These are phyloP conservation scores for Penstemon barbatus DNA, from an alignment of 257 asterid genomes.

Conservation along the genomic window DNA sequence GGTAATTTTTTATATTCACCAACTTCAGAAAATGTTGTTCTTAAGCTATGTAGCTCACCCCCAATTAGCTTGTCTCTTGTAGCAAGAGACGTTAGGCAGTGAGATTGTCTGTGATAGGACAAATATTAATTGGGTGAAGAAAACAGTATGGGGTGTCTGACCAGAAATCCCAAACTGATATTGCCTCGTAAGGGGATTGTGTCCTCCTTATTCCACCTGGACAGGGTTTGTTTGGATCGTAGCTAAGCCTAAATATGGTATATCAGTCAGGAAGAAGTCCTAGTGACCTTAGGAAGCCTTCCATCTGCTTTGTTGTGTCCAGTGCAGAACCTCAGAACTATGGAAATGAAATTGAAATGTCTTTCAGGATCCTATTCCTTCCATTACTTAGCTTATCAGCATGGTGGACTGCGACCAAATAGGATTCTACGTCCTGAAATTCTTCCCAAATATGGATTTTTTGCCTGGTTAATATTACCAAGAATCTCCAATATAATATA, in stretches of 20 bases:
- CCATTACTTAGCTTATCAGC: conserved; percentile 9
- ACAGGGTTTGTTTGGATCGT: no score
- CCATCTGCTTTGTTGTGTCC: not conserved
- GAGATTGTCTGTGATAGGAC: no score
- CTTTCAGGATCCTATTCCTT: not conserved
- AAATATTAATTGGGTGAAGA: no score
- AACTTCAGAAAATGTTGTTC: not conserved
- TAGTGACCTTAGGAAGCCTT: not conserved
- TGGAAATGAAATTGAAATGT: not conserved
- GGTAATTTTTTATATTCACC: not conserved
- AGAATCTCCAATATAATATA: not conserved
- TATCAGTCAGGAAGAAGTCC: not conserved
- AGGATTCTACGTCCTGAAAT: not conserved
- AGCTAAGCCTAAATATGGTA: no score
- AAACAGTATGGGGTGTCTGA: no score
- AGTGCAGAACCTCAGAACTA: conserved; percentile 1
- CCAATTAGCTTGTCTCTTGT: not conserved
- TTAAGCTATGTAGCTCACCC: not conserved
- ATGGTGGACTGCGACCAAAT: not conserved
- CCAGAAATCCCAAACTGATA: no score
- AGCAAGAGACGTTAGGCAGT: not conserved
- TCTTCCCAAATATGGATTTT: not conserved
- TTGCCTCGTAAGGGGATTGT: no score
- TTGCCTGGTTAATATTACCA: not conserved
- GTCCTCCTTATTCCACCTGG: no score